Evolutionary conservation across 2,329 filamentous ascomycete species (phyloP).

Genomic region (Fusarium citri): DNA sequence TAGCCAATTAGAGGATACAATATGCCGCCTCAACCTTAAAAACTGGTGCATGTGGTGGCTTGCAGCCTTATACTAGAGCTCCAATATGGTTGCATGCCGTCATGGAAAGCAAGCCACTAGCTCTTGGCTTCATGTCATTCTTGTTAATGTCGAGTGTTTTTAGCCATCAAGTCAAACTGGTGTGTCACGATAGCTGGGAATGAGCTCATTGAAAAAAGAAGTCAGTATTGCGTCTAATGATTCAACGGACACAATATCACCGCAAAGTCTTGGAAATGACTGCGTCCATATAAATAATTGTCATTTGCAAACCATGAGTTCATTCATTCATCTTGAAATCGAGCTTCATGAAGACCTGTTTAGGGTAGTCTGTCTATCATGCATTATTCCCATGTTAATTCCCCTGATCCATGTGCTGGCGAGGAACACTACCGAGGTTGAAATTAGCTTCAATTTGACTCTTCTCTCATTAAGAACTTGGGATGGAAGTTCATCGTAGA

Average conservation of each 20-base stretch:
- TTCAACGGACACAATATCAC: too few species aligned
- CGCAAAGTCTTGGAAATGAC: rapidly evolving
- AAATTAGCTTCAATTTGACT: background rate
- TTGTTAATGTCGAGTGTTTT: background rate
- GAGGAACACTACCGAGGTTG: background rate
- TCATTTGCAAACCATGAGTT: background rate
- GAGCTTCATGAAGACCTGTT: background rate
- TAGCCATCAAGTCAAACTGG: background rate
- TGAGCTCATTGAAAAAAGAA: background rate
- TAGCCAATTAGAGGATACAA: background rate
- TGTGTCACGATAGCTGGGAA: background rate
- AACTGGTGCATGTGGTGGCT: background rate
- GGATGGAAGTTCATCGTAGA: background rate
- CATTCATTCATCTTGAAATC: background rate
- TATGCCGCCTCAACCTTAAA: background rate
- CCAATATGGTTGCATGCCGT: background rate
- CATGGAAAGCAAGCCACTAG: background rate
- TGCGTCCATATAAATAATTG: too few species aligned
- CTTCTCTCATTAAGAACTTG: background rate
- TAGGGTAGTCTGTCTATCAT: background rate
- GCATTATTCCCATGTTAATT: background rate
- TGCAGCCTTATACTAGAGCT: background rate
- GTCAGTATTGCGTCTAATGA: too few species aligned
- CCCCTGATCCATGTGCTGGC: background rate
- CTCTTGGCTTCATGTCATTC: slow-evolving; percentile 17